Base-by-base conservation (phyloP, 2,329 filamentous ascomycete species). In the Didymella sp. region DNA sequence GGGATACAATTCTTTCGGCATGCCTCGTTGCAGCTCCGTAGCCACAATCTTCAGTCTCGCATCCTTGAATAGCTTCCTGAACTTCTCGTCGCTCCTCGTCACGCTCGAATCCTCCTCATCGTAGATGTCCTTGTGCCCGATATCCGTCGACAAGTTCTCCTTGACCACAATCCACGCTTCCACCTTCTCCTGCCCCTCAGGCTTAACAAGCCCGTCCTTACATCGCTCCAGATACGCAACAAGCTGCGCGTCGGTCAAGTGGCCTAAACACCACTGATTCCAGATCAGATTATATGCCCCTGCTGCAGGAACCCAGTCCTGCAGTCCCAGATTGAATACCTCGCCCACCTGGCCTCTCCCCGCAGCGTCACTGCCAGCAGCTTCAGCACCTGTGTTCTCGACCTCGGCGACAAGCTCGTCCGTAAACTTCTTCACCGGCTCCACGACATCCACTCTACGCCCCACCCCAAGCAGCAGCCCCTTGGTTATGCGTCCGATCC, bases 181-280 rank as follows among this genome's bases (percentile, higher is more conserved):
- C 0, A 74, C 76, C 21, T 44, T 33, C 1, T 77, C 78, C 0
- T 73, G 63, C 25, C 17, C 74, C 51, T 44, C 57, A 31, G 61
- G 56, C 21, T 67, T 65, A 15, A 63, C 73, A 21, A 89, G 67
- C 0, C 79, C 80, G 0, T 74, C 65, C 44, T 81, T 83, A 72
- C 90, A 90, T 24, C 85, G 81, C 53, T 78, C 66, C 15, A 97
- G 76, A 68, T 88, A 96, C 2, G 78, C 78, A 1, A 89, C 80
- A 4, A 97, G 73, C 73, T 96, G 87, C 7, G 76, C 77, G 71
- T 96, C 92, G 0, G 85, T 92, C 51, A 96, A 79, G 74, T 97
- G 89, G 22, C 91, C 89, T 7, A 94, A 76, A 75, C 92, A 97
- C 92, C 93, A 96, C 76, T 97, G 93, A 49, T 85, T 89, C 91